These are phyloP conservation scores for Endoconidiophora laricicola DNA, from an alignment of 2,329 filamentous ascomycete species.

Conservation along the genomic window DNA sequence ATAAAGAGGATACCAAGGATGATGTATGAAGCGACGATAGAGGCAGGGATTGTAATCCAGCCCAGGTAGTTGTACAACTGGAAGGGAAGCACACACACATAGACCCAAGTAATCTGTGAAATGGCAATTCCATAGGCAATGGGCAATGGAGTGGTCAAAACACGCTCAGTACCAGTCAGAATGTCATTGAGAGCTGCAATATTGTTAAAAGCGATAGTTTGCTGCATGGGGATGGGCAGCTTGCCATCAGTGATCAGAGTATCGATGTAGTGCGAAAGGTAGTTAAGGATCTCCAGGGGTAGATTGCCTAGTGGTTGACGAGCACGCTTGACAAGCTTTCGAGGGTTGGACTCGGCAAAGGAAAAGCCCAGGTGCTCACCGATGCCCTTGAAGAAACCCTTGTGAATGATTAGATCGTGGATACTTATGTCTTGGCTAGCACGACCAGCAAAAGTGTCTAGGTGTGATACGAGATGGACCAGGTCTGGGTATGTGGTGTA, in stretches of 20 bases:
- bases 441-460: constrained; percentile 55
- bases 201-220: constrained; percentile 42
- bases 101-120: constrained; percentile 73
- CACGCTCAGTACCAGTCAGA: constrained; percentile 55
- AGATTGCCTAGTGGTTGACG: constrained; percentile 62
- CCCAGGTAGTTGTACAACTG: constrained; percentile 48
- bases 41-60: constrained; percentile 67
- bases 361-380: constrained; percentile 63
- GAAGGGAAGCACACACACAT: constrained; percentile 66
- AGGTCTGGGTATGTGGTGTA: constrained; percentile 64
- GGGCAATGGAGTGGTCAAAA: constrained; percentile 67
- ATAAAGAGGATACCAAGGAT: constrained; percentile 62
- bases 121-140: constrained; percentile 74
- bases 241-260: constrained; percentile 38
- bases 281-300: constrained; percentile 65
- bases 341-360: constrained; percentile 62
- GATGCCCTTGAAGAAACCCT: constrained; percentile 41
- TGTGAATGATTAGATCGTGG: constrained; percentile 22
- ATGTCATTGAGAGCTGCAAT: constrained; percentile 54
- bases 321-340: constrained; percentile 58
- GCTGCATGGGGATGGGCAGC: constrained; percentile 39
- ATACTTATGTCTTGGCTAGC: constrained; percentile 27
- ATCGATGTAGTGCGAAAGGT: constrained; percentile 52
- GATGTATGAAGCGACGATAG: constrained; percentile 58
- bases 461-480: constrained; percentile 48